Evolutionary conservation across 352 stramenopile genomes (phyloP).

Genomic region (Phytopythium vexans): DNA sequence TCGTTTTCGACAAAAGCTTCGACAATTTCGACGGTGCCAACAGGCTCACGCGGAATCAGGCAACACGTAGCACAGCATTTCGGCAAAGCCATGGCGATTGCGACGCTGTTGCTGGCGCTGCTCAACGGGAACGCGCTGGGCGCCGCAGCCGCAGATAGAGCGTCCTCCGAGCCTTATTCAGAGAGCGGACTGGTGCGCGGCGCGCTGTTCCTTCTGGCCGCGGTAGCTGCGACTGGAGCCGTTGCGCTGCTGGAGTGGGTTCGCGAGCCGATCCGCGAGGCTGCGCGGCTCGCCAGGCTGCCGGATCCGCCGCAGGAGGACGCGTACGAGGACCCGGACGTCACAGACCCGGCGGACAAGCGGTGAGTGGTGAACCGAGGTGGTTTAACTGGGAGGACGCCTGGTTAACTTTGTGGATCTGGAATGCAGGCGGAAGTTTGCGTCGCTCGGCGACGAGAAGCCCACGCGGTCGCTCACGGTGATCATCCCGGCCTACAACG

Average conservation of each 20-base stretch:
- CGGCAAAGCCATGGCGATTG: neutral
- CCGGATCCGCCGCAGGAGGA: constrained; percentile 51
- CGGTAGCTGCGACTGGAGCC: constrained; percentile 19
- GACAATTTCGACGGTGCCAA: neutral
- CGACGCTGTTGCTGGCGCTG: neutral
- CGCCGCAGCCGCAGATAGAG: neutral
- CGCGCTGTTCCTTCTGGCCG: constrained; percentile 13
- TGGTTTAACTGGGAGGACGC: neutral
- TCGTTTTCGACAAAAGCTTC: neutral
- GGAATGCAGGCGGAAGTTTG: constrained; percentile 41
- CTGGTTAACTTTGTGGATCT: constrained; percentile 1
- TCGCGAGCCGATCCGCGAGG: constrained; percentile 46
- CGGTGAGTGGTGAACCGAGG: constrained; percentile 21
- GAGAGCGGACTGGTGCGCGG: constrained; percentile 9
- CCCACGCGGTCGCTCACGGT: constrained; percentile 77
- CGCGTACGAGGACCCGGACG: constrained; percentile 54
- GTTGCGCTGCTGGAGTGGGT: constrained; percentile 55
- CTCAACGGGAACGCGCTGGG: neutral
- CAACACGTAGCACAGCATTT: constrained; percentile 7
- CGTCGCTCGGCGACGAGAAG: constrained; percentile 53
- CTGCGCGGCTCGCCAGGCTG: constrained; percentile 42
- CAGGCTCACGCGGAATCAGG: neutral
- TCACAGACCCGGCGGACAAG: constrained; percentile 18
- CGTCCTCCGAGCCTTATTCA: too few species aligned
- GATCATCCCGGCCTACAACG: constrained; percentile 95